A percentile compares a stretch with the other conserved stretches of the same genome.
Evolutionary conservation across 2,329 filamentous ascomycete genomes (phyloP).

Genomic region (Venturiaceae sp.): DNA sequence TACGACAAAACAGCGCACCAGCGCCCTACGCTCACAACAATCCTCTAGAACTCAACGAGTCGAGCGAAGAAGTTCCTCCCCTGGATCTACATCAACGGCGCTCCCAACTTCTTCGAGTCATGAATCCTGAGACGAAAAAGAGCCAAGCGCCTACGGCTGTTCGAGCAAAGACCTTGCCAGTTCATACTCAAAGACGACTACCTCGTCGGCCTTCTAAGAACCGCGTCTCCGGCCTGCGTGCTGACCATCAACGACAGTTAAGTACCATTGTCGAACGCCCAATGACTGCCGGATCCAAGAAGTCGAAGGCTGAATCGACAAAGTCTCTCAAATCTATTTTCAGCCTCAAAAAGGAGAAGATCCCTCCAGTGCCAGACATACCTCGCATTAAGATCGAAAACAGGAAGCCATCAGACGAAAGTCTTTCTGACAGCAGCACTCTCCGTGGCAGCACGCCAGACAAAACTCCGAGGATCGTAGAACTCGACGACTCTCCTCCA

Average conservation of each 20-base stretch:
- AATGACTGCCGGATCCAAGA: conserved; percentile 1
- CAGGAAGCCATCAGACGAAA: background rate
- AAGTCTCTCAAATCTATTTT: conserved; percentile 4
- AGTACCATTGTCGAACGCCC: conserved; percentile 8
- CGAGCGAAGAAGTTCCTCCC: background rate
- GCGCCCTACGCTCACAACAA: background rate
- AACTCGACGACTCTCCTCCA: background rate
- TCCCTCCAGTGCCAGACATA: background rate
- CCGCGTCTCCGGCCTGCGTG: background rate
- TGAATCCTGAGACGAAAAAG: background rate
- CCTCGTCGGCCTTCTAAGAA: background rate
- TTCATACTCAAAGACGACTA: background rate
- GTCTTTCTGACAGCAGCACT: conserved; percentile 1
- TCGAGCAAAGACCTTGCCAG: background rate
- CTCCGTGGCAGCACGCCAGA: conserved; percentile 2
- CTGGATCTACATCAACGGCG: background rate
- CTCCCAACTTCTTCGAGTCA: background rate
- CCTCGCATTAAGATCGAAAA: background rate
- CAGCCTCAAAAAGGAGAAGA: conserved; percentile 4
- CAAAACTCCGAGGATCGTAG: background rate
- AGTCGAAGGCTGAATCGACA: background rate
- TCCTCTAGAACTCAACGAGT: background rate
- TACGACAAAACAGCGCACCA: background rate
- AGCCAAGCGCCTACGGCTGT: background rate
- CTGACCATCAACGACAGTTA: background rate